phyloP scores from a whole-genome alignment of 2,329 filamentous ascomycete species.

The Colletotrichum sojae region DNA sequence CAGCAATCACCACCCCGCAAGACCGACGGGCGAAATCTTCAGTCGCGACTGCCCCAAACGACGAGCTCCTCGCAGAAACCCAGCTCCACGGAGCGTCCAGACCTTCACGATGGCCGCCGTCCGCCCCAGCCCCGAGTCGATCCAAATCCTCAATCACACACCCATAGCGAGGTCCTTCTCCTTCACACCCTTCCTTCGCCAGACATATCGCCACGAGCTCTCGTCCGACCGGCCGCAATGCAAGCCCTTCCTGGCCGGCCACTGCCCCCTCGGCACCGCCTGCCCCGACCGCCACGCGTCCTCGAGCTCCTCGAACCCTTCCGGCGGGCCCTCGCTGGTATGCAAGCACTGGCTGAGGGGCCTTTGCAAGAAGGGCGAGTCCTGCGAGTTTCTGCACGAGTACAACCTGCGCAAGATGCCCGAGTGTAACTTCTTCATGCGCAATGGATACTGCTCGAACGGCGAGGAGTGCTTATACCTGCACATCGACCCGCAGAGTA shows the following conservation, averaged over 20 bases:
- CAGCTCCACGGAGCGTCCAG: slow-evolving; percentile 10
- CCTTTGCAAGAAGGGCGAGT: slow-evolving; percentile 96
- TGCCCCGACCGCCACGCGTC: slow-evolving; percentile 87
- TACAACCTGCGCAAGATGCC: slow-evolving; percentile 99
- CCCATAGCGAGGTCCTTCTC: slow-evolving; percentile 77
- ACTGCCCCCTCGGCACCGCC: slow-evolving; percentile 86
- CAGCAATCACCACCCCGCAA: neutral
- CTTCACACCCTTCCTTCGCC: slow-evolving; percentile 88
- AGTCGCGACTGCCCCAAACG: neutral
- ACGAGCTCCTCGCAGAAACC: neutral
- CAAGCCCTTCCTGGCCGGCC: slow-evolving; percentile 86
- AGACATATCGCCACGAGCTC: slow-evolving; percentile 88
- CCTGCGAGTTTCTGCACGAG: slow-evolving; percentile 98
- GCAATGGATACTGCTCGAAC: slow-evolving; percentile 95
- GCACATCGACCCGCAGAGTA: slow-evolving; percentile 86
- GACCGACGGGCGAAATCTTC: neutral
- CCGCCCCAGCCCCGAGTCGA: slow-evolving; percentile 45
- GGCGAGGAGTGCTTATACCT: slow-evolving; percentile 97
- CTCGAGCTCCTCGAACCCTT: slow-evolving; percentile 55
- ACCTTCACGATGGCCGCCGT: slow-evolving; percentile 46
- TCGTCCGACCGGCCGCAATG: slow-evolving; percentile 85
- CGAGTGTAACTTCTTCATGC: slow-evolving; percentile 96
- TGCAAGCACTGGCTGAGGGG: slow-evolving; percentile 99
- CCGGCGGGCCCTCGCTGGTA: slow-evolving; percentile 81
- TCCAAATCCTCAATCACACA: slow-evolving; percentile 70